phyloP scores from a whole-genome alignment of 2,329 filamentous ascomycete species.

The Onygenales sp. region DNA sequence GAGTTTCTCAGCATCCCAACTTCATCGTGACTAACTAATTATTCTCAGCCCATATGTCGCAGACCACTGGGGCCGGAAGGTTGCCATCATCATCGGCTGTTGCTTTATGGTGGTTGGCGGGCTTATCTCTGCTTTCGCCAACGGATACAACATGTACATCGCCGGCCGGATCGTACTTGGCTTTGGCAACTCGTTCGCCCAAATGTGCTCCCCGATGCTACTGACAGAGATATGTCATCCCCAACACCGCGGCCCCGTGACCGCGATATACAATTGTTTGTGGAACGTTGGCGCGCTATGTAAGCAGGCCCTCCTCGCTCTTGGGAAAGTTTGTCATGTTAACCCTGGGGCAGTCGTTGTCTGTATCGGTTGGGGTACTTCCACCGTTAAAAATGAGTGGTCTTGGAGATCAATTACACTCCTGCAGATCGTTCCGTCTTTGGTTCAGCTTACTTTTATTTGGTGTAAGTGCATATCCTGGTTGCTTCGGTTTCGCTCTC shows the following conservation, averaged over 20 bases:
- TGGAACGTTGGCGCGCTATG: constrained; percentile 51
- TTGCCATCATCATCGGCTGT: constrained; percentile 35
- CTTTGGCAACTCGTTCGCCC: constrained; percentile 57
- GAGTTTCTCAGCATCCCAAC: neutral
- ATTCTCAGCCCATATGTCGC: neutral
- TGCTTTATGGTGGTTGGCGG: constrained; percentile 38
- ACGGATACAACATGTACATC: constrained; percentile 40
- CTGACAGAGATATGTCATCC: constrained; percentile 60
- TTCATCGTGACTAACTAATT: neutral
- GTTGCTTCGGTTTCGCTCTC: neutral
- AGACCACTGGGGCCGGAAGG: constrained; percentile 12
- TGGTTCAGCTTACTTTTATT: constrained; percentile 56
- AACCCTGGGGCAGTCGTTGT: neutral
- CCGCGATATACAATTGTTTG: constrained; percentile 58
- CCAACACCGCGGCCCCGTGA: constrained; percentile 57
- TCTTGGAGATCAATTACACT: constrained; percentile 57
- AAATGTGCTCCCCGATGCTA: constrained; percentile 55
- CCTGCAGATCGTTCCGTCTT: constrained; percentile 53
- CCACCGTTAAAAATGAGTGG: constrained; percentile 50
- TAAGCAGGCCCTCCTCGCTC: neutral
- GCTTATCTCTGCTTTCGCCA: neutral
- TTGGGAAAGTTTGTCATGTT: neutral
- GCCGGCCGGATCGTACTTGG: constrained; percentile 54
- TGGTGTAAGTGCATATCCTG: constrained; percentile 5
- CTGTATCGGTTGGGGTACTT: constrained; percentile 27